Evolutionary conservation across 768 basidiomycete genomes (phyloP).

Genomic region (Guyanaporus albipodus): DNA sequence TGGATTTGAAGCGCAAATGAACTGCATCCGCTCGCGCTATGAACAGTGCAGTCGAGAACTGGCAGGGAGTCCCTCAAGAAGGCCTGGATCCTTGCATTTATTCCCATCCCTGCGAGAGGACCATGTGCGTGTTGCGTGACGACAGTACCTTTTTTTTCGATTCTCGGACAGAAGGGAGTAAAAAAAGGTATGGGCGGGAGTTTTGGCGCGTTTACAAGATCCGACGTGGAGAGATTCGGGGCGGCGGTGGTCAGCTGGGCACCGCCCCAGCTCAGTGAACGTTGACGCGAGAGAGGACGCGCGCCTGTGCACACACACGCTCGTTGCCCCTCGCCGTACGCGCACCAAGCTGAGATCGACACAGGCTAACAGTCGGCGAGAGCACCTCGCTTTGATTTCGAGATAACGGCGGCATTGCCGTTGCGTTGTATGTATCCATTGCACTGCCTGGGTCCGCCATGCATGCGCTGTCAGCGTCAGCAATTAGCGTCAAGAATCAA

Average conservation of each 20-base stretch:
- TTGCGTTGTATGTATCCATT: neutral
- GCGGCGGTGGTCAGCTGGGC: neutral
- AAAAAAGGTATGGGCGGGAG: neutral
- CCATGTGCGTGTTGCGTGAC: slow-evolving; percentile 8
- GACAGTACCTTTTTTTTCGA: slow-evolving; percentile 7
- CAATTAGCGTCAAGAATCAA: neutral
- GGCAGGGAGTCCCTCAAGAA: neutral
- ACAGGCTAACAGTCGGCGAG: neutral
- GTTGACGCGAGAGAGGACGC: no score
- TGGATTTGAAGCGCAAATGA: neutral
- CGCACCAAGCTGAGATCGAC: neutral
- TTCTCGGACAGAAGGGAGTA: neutral
- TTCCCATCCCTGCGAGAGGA: slow-evolving; percentile 8
- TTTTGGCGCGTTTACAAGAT: slow-evolving; percentile 6
- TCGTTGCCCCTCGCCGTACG: neutral
- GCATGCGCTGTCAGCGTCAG: neutral
- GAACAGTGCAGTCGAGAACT: neutral
- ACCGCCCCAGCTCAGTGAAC: no score
- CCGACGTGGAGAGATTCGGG: slow-evolving; percentile 5
- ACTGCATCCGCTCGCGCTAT: no score
- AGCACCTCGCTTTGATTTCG: no score
- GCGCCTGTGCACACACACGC: neutral
- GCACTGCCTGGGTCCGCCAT: neutral
- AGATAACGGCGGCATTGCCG: no score
- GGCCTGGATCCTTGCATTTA: neutral